Percentiles rank a stretch among this genome's conserved stretches.
phyloP scores from a whole-genome alignment of 495 filamentous ascomycete genomes.

The Parmelia sp. region DNA sequence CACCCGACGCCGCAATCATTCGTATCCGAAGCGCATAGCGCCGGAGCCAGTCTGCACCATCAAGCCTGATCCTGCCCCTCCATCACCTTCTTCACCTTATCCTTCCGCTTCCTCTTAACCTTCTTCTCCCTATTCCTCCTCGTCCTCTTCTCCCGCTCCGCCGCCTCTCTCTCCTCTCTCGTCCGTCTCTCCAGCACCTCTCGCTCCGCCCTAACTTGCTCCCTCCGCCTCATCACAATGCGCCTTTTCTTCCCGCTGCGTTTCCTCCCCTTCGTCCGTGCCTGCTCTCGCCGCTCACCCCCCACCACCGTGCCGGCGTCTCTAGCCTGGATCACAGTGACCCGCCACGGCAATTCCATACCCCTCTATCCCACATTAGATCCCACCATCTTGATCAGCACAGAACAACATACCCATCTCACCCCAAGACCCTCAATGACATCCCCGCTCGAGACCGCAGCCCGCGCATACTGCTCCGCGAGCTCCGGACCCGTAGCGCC shows the following conservation, averaged over 20 bases:
- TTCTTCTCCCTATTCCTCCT: conserved; percentile 26
- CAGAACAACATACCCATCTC: conserved; percentile 16
- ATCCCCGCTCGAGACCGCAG: conserved; percentile 13
- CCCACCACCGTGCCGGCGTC: not conserved
- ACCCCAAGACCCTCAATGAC: conserved; percentile 9
- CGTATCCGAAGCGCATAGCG: not conserved
- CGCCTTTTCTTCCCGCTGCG: conserved; percentile 26
- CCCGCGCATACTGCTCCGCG: conserved; percentile 10
- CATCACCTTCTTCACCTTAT: conserved; percentile 10
- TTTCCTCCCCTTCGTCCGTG: conserved; percentile 23
- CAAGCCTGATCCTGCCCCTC: not conserved
- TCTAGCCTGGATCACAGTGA: conserved; percentile 5
- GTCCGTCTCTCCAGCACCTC: not conserved
- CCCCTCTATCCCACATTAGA: conserved; percentile 10
- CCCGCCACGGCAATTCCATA: conserved; percentile 21
- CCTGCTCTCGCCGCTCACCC: not conserved
- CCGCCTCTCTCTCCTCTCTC: conserved; percentile 14
- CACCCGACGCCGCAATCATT: not conserved
- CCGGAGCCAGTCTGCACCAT: not conserved
- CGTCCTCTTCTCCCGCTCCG: conserved; percentile 22
- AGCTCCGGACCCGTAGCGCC: conserved; percentile 4
- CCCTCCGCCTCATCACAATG: conserved; percentile 17
- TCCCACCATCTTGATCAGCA: not conserved
- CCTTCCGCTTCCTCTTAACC: conserved; percentile 24
- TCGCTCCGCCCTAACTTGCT: not conserved